Conservation (phyloP, 2,329 filamentous ascomycete species). For the Alternaria sp. region DNA sequence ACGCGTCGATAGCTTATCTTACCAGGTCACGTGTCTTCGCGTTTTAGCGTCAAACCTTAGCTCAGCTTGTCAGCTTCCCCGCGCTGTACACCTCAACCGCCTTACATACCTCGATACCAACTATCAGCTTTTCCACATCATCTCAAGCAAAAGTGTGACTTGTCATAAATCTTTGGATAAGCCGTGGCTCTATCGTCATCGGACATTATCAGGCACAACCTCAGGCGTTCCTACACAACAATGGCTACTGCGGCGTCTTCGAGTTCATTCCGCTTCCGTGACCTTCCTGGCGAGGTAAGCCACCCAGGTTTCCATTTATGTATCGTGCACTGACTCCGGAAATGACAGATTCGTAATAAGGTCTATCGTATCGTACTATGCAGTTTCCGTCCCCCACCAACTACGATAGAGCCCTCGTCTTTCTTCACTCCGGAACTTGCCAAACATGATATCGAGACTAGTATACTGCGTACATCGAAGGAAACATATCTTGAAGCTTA, state of each 20-base stretch:
- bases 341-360: conserved; percentile 4
- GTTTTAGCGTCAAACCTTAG: not conserved
- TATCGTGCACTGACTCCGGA: not conserved
- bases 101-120: not conserved
- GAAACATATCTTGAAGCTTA: conserved; percentile 9
- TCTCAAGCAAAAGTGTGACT: not conserved
- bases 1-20: not conserved
- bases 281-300: conserved; percentile 9
- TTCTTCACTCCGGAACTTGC: not conserved
- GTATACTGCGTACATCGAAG: conserved; percentile 6
- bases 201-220: not conserved
- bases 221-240: not conserved
- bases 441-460: conserved; percentile 1
- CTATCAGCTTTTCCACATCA: not conserved
- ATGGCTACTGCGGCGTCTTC: not conserved
- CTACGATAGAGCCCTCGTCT: not conserved
- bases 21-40: not conserved
- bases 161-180: no score
- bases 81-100: not conserved
- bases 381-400: not conserved
- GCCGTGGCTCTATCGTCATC: no score
- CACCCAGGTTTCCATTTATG: no score
- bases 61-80: not conserved
- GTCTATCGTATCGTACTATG: conserved; percentile 4
- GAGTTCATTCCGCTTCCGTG: conserved; percentile 8